Base-by-base conservation (phyloP, 1,139 yeast species). In the Magnusiomyces sp. region DNA sequence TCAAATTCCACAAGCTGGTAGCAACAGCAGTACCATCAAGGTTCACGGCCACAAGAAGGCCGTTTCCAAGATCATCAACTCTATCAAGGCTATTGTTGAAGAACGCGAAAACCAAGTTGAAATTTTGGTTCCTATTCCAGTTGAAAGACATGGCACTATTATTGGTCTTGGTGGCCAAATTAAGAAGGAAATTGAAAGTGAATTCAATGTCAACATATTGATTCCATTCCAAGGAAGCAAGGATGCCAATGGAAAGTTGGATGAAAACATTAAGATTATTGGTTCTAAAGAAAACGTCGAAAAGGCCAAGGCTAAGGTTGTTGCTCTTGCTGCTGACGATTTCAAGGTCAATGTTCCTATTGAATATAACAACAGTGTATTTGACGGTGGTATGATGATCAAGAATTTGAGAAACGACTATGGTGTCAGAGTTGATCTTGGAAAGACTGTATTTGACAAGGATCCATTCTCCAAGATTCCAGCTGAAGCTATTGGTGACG, bases 111-210 rank as follows among this genome's bases (percentile, higher is more conserved):
- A 81, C 52, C 73, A 81, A 49, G 72, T 80, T 37, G 71, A 75
- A 43, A 83, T 75, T 55, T 74, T 73, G 34, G 63, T 81, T 50
- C 81, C 76, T 9, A 75, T 92, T 58, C 77, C 94, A 42, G 79
- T 81, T 65, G 85, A 81, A 52, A 83, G 83, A 64, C 94, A 87
- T 61, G 79, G 89, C 60, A 73, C 80, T 20, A 65, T 92, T 53
- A 80, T 92, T 66, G 97, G 97, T 39, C 80, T 90, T 42, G 81
- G 81, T 53, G 97, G 97, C 41, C 64, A 80, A 13, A 76, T 78
- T 52, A 87, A 92, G 69, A 83, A 83, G 58, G 74, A 78, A 10
- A 69, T 89, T 55, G 95, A 89, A 71, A 72, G 75, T 27, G 87
- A 83, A 58, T 85, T 74, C 66, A 71, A 73, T 14, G 92, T 87